These are phyloP conservation scores for Paradendryphiella salina DNA, from an alignment of 2,329 filamentous ascomycete genomes.

Conservation along the genomic window DNA sequence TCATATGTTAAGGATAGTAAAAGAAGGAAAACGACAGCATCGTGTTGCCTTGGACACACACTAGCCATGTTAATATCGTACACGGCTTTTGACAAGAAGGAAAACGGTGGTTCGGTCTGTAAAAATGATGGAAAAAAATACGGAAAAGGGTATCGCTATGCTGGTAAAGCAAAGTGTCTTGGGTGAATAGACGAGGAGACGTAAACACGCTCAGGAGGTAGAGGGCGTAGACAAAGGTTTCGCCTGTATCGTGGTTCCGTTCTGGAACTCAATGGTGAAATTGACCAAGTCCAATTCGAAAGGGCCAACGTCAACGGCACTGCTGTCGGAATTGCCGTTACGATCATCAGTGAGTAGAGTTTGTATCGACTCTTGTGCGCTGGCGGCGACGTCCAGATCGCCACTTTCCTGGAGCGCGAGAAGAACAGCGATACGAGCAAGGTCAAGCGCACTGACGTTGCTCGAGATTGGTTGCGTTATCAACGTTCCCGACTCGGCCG, in stretches of 20 bases:
- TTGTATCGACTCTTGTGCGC: slow-evolving; percentile 51
- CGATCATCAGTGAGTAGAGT: slow-evolving; percentile 41
- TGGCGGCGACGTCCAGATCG: slow-evolving; percentile 47
- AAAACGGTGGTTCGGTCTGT: slow-evolving; percentile 1
- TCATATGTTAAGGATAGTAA: slow-evolving; percentile 8
- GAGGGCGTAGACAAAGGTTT: slow-evolving; percentile 13
- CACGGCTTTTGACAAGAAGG: slow-evolving; percentile 6
- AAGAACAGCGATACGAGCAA: slow-evolving; percentile 52
- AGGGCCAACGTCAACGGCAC: slow-evolving; percentile 33
- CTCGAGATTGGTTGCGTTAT: slow-evolving; percentile 40
- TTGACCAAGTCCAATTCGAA: slow-evolving; percentile 40
- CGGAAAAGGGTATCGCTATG: slow-evolving; percentile 25
- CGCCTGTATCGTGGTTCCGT: slow-evolving; percentile 37
- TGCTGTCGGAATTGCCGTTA: slow-evolving; percentile 29
- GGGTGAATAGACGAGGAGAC: background rate
- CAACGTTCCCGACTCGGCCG: slow-evolving; percentile 18
- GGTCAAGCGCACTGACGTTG: slow-evolving; percentile 48
- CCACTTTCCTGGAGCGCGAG: slow-evolving; percentile 51
- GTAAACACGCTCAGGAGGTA: slow-evolving; percentile 1
- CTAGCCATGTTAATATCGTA: slow-evolving; percentile 14
- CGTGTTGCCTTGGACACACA: slow-evolving; percentile 5
- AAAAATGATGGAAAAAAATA: slow-evolving; percentile 1
- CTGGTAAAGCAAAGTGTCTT: slow-evolving; percentile 4
- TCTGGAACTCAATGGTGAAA: slow-evolving; percentile 38
- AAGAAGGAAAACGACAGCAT: slow-evolving; percentile 1